Base-by-base conservation (phyloP, 192 early-diverging fungal species). In the Umbelopsis sp. region DNA sequence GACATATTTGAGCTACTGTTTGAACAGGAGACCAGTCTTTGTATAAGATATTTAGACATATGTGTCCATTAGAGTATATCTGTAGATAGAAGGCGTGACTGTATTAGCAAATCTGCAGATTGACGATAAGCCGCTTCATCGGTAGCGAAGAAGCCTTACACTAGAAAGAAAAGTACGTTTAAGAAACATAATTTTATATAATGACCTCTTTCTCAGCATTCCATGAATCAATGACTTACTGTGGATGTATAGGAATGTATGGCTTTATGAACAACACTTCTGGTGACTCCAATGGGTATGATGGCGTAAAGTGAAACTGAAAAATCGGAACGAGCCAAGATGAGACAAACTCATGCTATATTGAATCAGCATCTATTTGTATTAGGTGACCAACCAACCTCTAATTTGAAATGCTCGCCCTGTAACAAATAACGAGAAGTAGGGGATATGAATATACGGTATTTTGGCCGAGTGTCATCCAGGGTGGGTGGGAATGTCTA, bases 41-140 rank as follows among this genome's bases (percentile, higher is more conserved):
- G 77, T 97, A 97, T 45, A 98, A 86, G 66, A 98, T 97, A 71
- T 95, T 96, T 34, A 98, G 78, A 74, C 97, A 98, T 56, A 98
- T 98, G 70, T 98, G 97, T n/a, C 96, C 96, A 75, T 98, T 98
- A 81, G 88, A 88, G 77, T 95, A 94, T 41, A 91, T 78, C 83
- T 84, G 38, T 41, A 11, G 38, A 76, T 66, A 4, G 72, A 36
- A 26, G 20, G 20, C 7, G 4, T 41, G 36, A 67, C 43, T 14
- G 17, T 38, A 45, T 45, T 22, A 45, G 45, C 44, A 44, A 32
- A 68, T 11, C 51, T 70, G 26, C 49, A 43, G n/a, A 25, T 65
- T 34, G 41, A 34, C 9, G 21, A 52, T 4, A 1, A 2, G 24
- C 6, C 5, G 31, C 41, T 32, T 16, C 24, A 45, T 32, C 12